phyloP scores from a whole-genome alignment of 148 eudicot species.

The Dianthus caryophyllus region DNA sequence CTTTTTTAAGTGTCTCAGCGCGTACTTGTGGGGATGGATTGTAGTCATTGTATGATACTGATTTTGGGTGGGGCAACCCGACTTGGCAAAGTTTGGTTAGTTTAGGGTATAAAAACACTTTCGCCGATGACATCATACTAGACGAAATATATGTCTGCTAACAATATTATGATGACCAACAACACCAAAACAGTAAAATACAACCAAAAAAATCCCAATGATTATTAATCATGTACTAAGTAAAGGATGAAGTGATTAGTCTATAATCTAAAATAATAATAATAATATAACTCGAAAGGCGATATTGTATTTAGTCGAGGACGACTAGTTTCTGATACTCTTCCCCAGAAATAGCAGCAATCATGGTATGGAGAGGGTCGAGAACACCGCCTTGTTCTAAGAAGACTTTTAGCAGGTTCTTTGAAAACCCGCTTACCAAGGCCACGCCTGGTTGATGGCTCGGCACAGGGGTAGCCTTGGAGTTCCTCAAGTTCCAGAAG shows the following conservation, averaged over 20 bases:
- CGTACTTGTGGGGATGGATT: conserved; percentile 33
- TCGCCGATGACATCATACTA: too few species aligned
- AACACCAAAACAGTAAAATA: too few species aligned
- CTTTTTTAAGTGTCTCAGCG: conserved; percentile 31
- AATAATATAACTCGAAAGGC: too few species aligned
- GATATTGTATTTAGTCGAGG: conserved; percentile 28
- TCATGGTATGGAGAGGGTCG: conserved; percentile 31
- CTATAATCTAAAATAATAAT: too few species aligned
- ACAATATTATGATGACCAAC: too few species aligned
- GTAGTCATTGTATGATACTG: conserved; percentile 35
- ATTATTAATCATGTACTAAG: too few species aligned
- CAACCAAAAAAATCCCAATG: too few species aligned
- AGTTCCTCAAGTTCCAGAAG: conserved; percentile 49
- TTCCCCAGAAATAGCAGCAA: conserved; percentile 35
- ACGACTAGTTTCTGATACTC: conserved; percentile 41
- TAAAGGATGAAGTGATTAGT: too few species aligned
- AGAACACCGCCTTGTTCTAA: conserved; percentile 28
- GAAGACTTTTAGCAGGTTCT: conserved; percentile 42
- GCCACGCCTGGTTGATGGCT: conserved; percentile 37
- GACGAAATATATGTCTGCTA: too few species aligned
- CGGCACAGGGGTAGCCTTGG: conserved; percentile 37
- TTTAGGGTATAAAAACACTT: conserved; percentile 30
- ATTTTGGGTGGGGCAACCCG: conserved; percentile 62
- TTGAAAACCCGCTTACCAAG: conserved; percentile 46
- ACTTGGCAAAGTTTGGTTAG: conserved; percentile 29